Percentiles rank a stretch among this genome's conserved stretches.
These are phyloP conservation scores for Pleomassaria siparia DNA, from an alignment of 2,329 filamentous ascomycete species.

Conservation along the genomic window DNA sequence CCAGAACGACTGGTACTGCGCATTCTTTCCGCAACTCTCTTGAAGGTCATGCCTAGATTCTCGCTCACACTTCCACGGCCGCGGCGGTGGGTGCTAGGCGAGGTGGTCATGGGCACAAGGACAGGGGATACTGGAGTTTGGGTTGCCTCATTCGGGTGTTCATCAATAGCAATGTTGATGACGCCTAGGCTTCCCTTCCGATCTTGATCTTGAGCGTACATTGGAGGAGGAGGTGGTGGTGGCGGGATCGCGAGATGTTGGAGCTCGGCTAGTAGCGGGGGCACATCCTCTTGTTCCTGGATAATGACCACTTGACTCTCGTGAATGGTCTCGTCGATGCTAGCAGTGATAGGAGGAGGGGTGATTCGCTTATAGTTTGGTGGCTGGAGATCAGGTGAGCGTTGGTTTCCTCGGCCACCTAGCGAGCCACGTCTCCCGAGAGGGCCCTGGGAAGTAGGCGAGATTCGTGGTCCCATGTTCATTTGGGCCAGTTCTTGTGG, in stretches of 20 bases:
- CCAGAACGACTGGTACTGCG: conserved; percentile 58
- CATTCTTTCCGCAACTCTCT: conserved; percentile 58
- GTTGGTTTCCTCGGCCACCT: conserved; percentile 39
- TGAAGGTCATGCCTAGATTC: conserved; percentile 54
- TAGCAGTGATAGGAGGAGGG: conserved; percentile 49
- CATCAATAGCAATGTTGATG: conserved; percentile 52
- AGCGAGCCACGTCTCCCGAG: conserved; percentile 41
- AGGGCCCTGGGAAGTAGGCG: conserved; percentile 22
- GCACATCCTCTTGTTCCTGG: conserved; percentile 40
- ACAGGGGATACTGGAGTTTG: conserved; percentile 23
- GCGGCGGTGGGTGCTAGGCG: conserved; percentile 49
- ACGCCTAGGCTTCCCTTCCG: conserved; percentile 36
- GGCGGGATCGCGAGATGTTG: conserved; percentile 61
- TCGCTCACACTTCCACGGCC: conserved; percentile 60
- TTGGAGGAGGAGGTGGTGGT: conserved; percentile 51
- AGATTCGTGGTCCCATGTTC: conserved; percentile 21
- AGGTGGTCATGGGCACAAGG: conserved; percentile 28
- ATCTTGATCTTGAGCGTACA: conserved; percentile 20
- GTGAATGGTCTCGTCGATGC: conserved; percentile 58
- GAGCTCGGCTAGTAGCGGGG: conserved; percentile 61
- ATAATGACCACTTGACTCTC: conserved; percentile 48
- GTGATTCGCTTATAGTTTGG: conserved; percentile 42
- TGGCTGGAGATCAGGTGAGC: conserved; percentile 42
- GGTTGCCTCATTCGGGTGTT: conserved; percentile 30
- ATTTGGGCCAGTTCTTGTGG: conserved; percentile 44